Base-by-base conservation (phyloP, 2,329 filamentous ascomycete species). In the Alternaria arborescens region DNA sequence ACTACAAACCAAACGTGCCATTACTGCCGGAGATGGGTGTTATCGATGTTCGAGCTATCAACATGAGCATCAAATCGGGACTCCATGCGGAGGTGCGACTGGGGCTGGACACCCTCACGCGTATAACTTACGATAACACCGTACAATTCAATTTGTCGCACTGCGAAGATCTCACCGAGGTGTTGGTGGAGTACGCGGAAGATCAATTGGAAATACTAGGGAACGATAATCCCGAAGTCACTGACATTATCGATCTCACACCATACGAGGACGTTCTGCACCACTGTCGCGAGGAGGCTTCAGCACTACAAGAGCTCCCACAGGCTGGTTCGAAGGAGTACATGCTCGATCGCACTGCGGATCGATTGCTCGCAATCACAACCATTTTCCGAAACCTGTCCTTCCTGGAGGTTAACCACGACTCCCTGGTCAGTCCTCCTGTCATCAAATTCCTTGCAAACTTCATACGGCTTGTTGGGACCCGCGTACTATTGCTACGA, bases 331-430 rank as follows among this genome's bases (percentile, higher is more conserved):
- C 89, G 3, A 80, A 85, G 14, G 90, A 90, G 30, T 94, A 97
- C 76, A 88, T 94, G 52, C 85, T 97, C 3, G 92, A 97, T 71
- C 88, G 91, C 51, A 91, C 94, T 3, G 93, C 94, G 4, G 94
- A 97, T 70, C 88, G 91, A 60, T 80, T 99, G 48, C 89, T 98
- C 57, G 96, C 93, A 72, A 91, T 98, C 66, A 97, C 93, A 1
- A 97, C 93, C 0, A 94, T 97, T 58, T 81, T 99, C 47, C 90
- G 95, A 60, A 99, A 99, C 70, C 85, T 97, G 16, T 98, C 95
- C 0, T 97, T 97, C 77, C 86, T 86, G 76, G 91, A 86, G 79
- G 87, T 88, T 56, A 98, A 97, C 68, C 92, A 95, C 68, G 78
- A 79, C 4, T 81, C 89, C 0, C 85, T 99, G 11, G 91, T 92